Evolutionary conservation across 495 filamentous ascomycete genomes (phyloP), one percentile per base, ranked within the genome.

Genomic region (Achaetomiella virescens): DNA sequence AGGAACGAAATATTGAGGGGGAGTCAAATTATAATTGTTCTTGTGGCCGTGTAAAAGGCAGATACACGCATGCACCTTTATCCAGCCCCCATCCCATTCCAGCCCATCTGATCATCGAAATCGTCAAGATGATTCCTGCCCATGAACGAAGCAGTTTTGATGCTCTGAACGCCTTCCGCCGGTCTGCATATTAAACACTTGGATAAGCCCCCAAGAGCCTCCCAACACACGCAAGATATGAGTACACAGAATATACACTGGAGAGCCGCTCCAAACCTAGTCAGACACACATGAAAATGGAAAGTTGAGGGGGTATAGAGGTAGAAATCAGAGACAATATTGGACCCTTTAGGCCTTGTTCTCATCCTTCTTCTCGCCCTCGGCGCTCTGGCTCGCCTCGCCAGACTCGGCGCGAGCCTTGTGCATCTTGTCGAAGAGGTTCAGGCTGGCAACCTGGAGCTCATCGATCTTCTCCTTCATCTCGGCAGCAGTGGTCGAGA

Each of bases 391-490:
- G 66, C 67, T 49, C 27, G 54, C 25, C 72, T 88, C 80, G 54
- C 72, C 62, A 7, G 72, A 65, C 79, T 91, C 89, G 61, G 72
- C 65, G 60, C 89, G 83, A 47, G 95, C 90, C 81, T 95, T 95
- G 85, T 98, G 93, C 90, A 98, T 96, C 87, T 98, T 96, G 80
- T 97, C 93, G 75, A 98, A 98, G 61, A 97, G 84, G 72, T 86
- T 95, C 77, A 98, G 81, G 76, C 88, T 91, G 56, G 93, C 90
- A 67, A 84, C 89, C 77, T 97, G 95, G 64, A 98, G 84, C 75
- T 97, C 93, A 59, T 97, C 95, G 58, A 86, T 92, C 88, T 97
- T 96, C 78, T 88, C 84, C 85, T 97, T 98, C 68, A 98, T 81
- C 71, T 96, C 88, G 57, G 84, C 89, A 20, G 90, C 87, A 33